These are phyloP conservation scores for Yarrowia porcina DNA, from an alignment of 805 yeast species.

Conservation along the genomic window DNA sequence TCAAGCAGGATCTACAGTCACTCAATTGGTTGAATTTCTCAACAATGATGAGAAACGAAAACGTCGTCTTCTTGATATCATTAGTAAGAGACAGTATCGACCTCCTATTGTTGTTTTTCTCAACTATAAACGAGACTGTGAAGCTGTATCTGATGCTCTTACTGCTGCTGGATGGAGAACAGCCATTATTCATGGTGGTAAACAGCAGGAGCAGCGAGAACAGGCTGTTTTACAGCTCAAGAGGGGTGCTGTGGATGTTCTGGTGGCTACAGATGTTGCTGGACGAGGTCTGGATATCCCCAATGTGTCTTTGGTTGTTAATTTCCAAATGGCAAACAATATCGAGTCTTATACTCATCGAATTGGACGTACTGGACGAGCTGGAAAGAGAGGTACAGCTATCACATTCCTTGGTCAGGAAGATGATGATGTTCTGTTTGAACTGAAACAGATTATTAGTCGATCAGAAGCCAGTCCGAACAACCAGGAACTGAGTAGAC, in stretches of 20 bases:
- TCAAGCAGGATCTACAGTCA: constrained; percentile 62
- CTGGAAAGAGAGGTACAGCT: constrained; percentile 77
- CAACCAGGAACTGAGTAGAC: constrained; percentile 42
- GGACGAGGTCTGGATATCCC: constrained; percentile 95
- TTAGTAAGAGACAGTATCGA: constrained; percentile 36
- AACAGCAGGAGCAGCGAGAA: constrained; percentile 82
- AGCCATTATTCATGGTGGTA: constrained; percentile 79
- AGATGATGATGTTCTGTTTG: constrained; percentile 52
- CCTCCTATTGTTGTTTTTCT: constrained; percentile 79
- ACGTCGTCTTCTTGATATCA: constrained; percentile 43
- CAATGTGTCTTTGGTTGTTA: constrained; percentile 77
- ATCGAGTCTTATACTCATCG: constrained; percentile 88
- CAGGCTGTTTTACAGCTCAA: constrained; percentile 61
- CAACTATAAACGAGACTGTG: constrained; percentile 72
- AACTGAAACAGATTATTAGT: constrained; percentile 49
- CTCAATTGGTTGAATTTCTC: constrained; percentile 61
- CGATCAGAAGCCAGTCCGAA: constrained; percentile 42
- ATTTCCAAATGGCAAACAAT: constrained; percentile 74
- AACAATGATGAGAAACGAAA: constrained; percentile 49
- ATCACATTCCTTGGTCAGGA: constrained; percentile 64
- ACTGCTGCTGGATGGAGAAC: constrained; percentile 46
- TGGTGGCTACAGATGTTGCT: constrained; percentile 93
- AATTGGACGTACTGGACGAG: constrained; percentile 96
- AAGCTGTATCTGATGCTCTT: constrained; percentile 55
- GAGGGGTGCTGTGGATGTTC: constrained; percentile 52